Evolutionary conservation across 495 filamentous ascomycete species (phyloP), one percentile per base, ranked within the genome.

Genomic region (Hypoxylon perforatum): DNA sequence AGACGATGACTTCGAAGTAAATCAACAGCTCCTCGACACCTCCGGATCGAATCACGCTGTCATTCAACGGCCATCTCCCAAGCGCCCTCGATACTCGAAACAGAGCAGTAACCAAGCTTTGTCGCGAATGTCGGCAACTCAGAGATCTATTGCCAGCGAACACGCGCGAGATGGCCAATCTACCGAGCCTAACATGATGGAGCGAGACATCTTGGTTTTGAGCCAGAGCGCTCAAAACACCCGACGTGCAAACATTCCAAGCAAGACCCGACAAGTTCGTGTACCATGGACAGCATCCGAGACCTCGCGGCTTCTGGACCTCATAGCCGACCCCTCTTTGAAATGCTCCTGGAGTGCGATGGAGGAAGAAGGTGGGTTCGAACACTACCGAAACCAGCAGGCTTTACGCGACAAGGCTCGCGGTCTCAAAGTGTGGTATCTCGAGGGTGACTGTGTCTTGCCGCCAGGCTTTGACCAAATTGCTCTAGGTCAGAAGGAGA

Each of bases 391-490:
- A n/a, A 79, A 82, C 65, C 87, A 90, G 64, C 86, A 88, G 45
- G 83, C 81, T 19, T 71, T 91, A 17, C 89, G 88, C 28, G 88
- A 91, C 76, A 91, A 90, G 73, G 89, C 86, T 44, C 79, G 87
- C 8, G 81, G 88, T 57, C 69, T 91, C 53, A 90, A 89, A 67
- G 81, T 85, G 35, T 81, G 81, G 56, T 86, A 79, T 55, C 73
- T 90, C 4, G 86, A 84, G 84, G 52, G 57, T 10, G 79, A 78
- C 62, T 58, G 35, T 3, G 3, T 73, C 9, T 65, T 87, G 15
- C 84, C 84, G 1, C 41, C 58, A 0, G 81, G 81, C 2, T 86
- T 87, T 56, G 82, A 86, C 44, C 62, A 77, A 4, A 75, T 87
- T 25, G 73, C 76, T 4, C 68, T 87, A 17, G 78, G 82, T 36